phyloP scores from a whole-genome alignment of 139 green algal genomes.

The Spirogloea muscicola region DNA sequence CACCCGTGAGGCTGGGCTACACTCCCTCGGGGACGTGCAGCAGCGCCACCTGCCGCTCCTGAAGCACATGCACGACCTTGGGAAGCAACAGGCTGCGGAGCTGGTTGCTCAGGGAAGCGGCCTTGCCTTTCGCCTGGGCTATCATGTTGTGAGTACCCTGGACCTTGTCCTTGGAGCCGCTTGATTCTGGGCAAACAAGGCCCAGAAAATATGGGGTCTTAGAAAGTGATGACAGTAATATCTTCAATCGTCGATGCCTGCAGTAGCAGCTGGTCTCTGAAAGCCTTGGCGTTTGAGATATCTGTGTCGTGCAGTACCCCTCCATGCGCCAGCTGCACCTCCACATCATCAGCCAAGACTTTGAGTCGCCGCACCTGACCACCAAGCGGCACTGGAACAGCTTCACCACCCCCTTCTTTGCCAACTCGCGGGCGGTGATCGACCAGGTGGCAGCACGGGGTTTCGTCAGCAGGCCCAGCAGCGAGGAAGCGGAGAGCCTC shows the following conservation, averaged over 20 bases:
- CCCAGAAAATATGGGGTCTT: no score
- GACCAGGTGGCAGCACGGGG: slow-evolving; percentile 32
- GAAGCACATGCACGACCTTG: slow-evolving; percentile 60
- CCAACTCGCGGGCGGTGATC: slow-evolving; percentile 21
- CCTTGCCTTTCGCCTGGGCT: no score
- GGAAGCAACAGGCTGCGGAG: no score
- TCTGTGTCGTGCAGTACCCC: slow-evolving; percentile 50
- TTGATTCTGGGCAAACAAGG: no score
- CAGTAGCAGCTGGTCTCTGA: no score
- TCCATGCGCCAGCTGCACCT: slow-evolving; percentile 82
- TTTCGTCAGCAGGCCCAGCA: slow-evolving; percentile 40
- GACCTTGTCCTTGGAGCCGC: neutral
- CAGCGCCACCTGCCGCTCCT: slow-evolving; percentile 57
- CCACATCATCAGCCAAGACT: slow-evolving; percentile 73
- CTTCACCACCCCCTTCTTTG: slow-evolving; percentile 72
- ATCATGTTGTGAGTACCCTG: slow-evolving; percentile 5
- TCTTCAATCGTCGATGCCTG: no score
- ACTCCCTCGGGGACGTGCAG: slow-evolving; percentile 50
- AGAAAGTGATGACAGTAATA: no score
- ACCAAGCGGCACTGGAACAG: slow-evolving; percentile 79
- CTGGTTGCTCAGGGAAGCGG: no score
- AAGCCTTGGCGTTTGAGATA: no score
- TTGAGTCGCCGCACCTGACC: slow-evolving; percentile 62
- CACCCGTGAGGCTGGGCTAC: slow-evolving; percentile 50
- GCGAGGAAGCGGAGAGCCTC: slow-evolving; percentile 27